phyloP scores from a whole-genome alignment of 169 alveolate genomes.

The Plasmodium relictum region DNA sequence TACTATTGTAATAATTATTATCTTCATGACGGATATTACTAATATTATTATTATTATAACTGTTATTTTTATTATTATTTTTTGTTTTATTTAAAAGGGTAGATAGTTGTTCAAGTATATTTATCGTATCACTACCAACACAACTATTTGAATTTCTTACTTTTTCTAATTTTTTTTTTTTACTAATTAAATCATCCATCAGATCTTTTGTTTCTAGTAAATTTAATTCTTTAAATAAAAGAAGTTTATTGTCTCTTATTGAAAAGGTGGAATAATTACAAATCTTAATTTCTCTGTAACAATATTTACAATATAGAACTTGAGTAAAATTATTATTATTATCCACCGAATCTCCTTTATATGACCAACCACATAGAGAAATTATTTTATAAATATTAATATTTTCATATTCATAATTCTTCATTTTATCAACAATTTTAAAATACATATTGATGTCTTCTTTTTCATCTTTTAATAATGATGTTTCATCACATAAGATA shows the following conservation, averaged over 20 bases:
- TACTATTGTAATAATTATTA: no score
- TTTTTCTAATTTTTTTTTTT: background rate
- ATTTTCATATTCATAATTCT: conserved; percentile 21
- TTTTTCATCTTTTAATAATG: background rate
- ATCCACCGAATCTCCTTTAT: background rate
- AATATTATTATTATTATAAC: background rate
- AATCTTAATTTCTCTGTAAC: conserved; percentile 60
- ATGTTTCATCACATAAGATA: conserved; percentile 22
- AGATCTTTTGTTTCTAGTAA: background rate
- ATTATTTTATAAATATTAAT: conserved; percentile 29
- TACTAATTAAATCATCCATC: background rate
- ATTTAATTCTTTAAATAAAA: conserved; percentile 12
- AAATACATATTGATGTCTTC: conserved; percentile 55
- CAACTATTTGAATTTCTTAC: background rate
- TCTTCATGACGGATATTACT: no score
- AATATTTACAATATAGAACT: conserved; percentile 41
- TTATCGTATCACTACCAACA: background rate
- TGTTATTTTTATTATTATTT: no score
- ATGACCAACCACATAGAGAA: conserved; percentile 67
- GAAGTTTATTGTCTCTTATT: conserved; percentile 12
- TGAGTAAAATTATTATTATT: background rate
- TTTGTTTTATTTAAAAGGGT: no score
- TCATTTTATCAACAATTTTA: conserved; percentile 43
- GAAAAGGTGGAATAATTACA: conserved; percentile 32
- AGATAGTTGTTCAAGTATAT: background rate